Evolutionary conservation across 1,139 yeast genomes (phyloP), one percentile per base, ranked within the genome.

Genomic region (Saccharomyces hybrid): DNA sequence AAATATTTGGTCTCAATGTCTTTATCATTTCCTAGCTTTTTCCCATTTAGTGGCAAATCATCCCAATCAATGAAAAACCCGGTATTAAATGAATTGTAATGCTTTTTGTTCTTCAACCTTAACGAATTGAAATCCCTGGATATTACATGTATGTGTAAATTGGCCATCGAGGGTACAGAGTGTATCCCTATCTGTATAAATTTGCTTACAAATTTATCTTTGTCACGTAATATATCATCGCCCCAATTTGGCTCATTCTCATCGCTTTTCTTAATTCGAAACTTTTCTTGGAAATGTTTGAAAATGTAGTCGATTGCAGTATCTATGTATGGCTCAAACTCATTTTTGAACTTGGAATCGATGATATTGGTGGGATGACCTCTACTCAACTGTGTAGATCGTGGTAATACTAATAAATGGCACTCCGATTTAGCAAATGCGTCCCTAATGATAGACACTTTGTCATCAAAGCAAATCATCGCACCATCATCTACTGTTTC

Each of bases 81-180:
- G 0, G 90, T 81, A 27, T 76, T 81, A 69, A 88, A 88, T 4
- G 91, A 83, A 64, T 84, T 83, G 69, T 82, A 88, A 68, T 88
- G 96, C 57, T 76, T 78, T 58, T 78, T 81, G 62, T 82, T 75
- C 65, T 86, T 87, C 71, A 87, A 55, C 27, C 75, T 61, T 0
- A 71, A 71, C 5, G 88, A 80, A 62, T 74, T 63, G 64, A 85
- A 78, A 68, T 88, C 96, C 51, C 72, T 75, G 0, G 91, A 81
- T 51, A 88, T 75, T 12, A 88, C 81, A 71, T 88, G 96, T 28
- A 88, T 73, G 64, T 88, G 96, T 42, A 87, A 66, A 64, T 88
- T 86, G 49, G 69, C 70, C 76, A 88, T 65, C 1, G 91, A 84
- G 1, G 96, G 96, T 1, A 78, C 77, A 2, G 86, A 72, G 68